A percentile compares a stretch with the other conserved stretches of the same genome.
These are phyloP conservation scores for Gonapodya prolifera DNA, from an alignment of 192 early-diverging fungal species.

Conservation along the genomic window DNA sequence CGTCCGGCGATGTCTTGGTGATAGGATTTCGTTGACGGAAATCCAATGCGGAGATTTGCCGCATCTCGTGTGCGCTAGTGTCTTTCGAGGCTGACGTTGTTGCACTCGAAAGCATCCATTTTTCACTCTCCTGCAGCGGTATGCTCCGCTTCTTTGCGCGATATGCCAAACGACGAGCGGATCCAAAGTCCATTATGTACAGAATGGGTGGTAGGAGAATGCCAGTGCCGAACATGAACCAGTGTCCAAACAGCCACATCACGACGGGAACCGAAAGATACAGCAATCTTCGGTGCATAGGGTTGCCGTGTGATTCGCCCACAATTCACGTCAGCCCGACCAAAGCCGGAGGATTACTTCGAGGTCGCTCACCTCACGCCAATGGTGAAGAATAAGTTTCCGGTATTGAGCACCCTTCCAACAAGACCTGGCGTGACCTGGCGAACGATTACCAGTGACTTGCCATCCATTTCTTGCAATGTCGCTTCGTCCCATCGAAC, in stretches of 20 bases:
- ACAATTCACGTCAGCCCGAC: not conserved
- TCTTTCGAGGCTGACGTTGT: too few species aligned
- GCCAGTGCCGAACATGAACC: not conserved
- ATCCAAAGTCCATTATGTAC: not conserved
- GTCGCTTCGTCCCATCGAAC: not conserved
- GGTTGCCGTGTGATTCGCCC: not conserved
- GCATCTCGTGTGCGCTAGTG: too few species aligned
- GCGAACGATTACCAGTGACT: not conserved
- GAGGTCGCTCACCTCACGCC: not conserved
- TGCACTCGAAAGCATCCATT: too few species aligned
- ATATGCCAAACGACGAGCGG: too few species aligned
- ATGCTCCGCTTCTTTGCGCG: too few species aligned
- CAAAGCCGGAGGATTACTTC: too few species aligned
- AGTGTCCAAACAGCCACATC: not conserved
- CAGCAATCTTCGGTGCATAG: not conserved
- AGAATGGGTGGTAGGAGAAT: not conserved
- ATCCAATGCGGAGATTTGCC: too few species aligned
- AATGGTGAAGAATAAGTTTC: not conserved
- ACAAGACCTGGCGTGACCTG: not conserved
- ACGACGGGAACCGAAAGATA: not conserved
- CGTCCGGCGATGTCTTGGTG: too few species aligned
- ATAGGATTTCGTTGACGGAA: too few species aligned
- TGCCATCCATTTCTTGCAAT: not conserved
- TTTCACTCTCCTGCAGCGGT: too few species aligned
- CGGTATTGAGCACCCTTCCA: not conserved